Base-by-base conservation (phyloP, 2,329 filamentous ascomycete genomes). In the Trichoderma atrobrunneum region DNA sequence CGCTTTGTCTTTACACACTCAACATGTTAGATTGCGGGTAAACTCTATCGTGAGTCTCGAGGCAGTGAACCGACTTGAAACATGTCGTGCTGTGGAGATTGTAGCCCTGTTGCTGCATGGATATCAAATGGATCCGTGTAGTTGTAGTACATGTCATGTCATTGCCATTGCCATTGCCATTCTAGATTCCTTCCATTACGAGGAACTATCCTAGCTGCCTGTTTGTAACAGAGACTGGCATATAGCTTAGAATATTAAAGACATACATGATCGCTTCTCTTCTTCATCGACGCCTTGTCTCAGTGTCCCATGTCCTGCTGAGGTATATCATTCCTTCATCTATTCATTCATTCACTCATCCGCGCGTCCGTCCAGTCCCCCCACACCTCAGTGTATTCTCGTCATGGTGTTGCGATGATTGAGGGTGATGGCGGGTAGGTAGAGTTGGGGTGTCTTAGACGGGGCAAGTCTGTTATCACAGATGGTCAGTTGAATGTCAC, bases 391-490 rank as follows among this genome's bases (percentile, higher is more conserved):
- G 30, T 11, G 18, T 24, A 14, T 5, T 48, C 51, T 68, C 54
- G 54, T n/a, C 39, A 30, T 61, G 7, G 4, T 51, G 26, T 26
- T 51, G 60, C 48, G 26, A 34, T 32, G 24, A 24, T 21, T 12
- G 24, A 43, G 43, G 71, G 28, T 21, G 34, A 51, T 30, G 48
- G 26, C 21, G n/a, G 21, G 26, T 36, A 14, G 21, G 26, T 36
- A 14, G 24, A 18, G 24, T n/a, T 57, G 12, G n/a, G n/a, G 21
- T 3, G 12, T 5, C 64, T 73, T 78, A 81, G 73, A 78, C 76
- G 68, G 79, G 79, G 78, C 80, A 82, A 59, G 75, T 77, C 80
- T 82, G 71, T 81, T 71, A 24, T 43, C 1, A 7, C 7, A 8
- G 7, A 2, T 12, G 12, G 34, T 63, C 2, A 63, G 60, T 7